Base-by-base conservation (phyloP, 805 yeast genomes). In the Candida nemodendra region DNA sequence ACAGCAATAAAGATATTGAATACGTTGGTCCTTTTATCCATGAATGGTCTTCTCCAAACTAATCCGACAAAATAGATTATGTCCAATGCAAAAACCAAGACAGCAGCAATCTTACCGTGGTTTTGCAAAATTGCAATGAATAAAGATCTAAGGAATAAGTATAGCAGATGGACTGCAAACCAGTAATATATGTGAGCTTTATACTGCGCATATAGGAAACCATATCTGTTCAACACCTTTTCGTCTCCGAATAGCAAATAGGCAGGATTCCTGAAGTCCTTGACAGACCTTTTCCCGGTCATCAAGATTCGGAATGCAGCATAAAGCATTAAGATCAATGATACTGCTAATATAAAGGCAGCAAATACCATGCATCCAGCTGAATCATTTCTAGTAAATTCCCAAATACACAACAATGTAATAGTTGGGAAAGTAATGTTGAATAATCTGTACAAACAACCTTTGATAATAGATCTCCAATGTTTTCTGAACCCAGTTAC, bases 11-110 rank as follows among this genome's bases (percentile, higher is more conserved):
- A 74, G 51, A 93, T 91, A 65, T 90, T 91, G 76, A 89, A 86
- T n/a, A 79, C 81, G 54, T 93, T 93, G 23, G 98, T 90, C 66
- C 95, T 76, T 64, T 84, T 88, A 66, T 93, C 97, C 90, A 93
- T 81, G 62, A 77, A 93, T 9, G 99, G 99, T 62, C 93, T 77
- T 39, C 74, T 66, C 74, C 78, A 76, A 54, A 89, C 81, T 18
- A 89, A 53, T 0, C 70, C 68, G 24, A 74, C 73, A 45, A 85
- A 78, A 64, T 82, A 89, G 16, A 76, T 50, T 36, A 91, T 66
- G 60, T 93, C 98, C 44, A 86, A 68, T 13, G 71, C 79, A 54
- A 91, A 84, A 7, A 90, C 72, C 34, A 84, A 68, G 45, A 87
- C 72, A 1, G 96, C 85, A 59, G 85, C 96, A 4, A 74, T 81